These are phyloP conservation scores for Castanea crenata DNA, from an alignment of 306 rosid species.

Conservation along the genomic window DNA sequence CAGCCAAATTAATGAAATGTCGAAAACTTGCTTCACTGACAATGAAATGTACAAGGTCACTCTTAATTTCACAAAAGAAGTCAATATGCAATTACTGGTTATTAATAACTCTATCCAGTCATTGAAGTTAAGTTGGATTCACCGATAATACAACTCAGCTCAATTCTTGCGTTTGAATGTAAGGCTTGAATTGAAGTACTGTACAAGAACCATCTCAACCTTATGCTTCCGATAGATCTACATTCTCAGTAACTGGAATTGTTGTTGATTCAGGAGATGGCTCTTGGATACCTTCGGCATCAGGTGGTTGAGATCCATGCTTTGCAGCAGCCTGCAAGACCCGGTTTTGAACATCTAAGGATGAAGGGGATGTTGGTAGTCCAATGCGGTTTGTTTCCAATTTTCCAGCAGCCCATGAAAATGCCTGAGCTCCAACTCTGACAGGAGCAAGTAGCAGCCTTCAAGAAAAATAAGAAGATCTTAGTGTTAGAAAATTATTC, in stretches of 20 bases:
- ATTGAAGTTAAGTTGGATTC: not conserved
- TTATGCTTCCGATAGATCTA: constrained; percentile 52
- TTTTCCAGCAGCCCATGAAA: constrained; percentile 91
- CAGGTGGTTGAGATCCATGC: constrained; percentile 92
- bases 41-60: not conserved
- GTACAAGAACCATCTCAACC: constrained; percentile 1
- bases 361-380: constrained; percentile 90
- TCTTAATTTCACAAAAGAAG: not conserved
- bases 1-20: not conserved
- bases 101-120: not conserved
- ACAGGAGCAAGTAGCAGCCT: constrained; percentile 75
- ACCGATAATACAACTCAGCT: not conserved
- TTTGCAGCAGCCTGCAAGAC: constrained; percentile 96
- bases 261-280: constrained; percentile 43
- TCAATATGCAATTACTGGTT: not conserved
- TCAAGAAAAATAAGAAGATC: constrained; percentile 21
- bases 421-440: constrained; percentile 67
- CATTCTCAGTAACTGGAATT: constrained; percentile 48
- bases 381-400: constrained; percentile 76
- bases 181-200: not conserved
- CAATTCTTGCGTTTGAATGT: not conserved
- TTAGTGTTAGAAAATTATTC: constrained; percentile 1
- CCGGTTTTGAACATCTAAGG: constrained; percentile 83
- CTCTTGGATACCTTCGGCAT: constrained; percentile 55
- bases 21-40: not conserved